Percentiles rank a stretch among this genome's conserved stretches.
Evolutionary conservation across 805 yeast genomes (phyloP).

Genomic region (Kodamaea sagamina): DNA sequence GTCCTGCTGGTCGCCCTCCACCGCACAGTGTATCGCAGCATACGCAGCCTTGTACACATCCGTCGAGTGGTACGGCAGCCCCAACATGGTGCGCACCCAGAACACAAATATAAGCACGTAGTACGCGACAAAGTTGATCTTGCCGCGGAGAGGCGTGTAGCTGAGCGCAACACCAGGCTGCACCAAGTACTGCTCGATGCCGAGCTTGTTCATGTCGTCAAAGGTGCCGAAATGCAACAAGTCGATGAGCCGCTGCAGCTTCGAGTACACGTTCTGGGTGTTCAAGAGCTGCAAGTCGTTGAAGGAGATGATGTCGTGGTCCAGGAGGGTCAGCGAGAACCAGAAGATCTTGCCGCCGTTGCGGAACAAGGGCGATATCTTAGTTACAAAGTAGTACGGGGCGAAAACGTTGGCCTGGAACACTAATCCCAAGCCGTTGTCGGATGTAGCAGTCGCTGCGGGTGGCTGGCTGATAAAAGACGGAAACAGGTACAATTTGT

Average conservation of each 20-base stretch:
- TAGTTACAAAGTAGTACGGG: slow-evolving; percentile 81
- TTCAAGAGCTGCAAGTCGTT: slow-evolving; percentile 72
- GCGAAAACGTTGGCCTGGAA: slow-evolving; percentile 96
- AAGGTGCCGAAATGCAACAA: slow-evolving; percentile 75
- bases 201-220: slow-evolving; percentile 48
- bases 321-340: slow-evolving; percentile 83
- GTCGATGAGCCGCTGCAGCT: slow-evolving; percentile 85
- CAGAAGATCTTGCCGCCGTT: slow-evolving; percentile 65
- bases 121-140: slow-evolving; percentile 67
- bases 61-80: slow-evolving; percentile 90
- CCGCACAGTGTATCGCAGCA: slow-evolving; percentile 64
- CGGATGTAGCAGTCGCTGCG: slow-evolving; percentile 48
- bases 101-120: slow-evolving; percentile 83
- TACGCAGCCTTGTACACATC: slow-evolving; percentile 86
- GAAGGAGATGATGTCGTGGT: slow-evolving; percentile 68
- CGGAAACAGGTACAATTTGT: slow-evolving; percentile 57
- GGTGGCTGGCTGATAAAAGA: slow-evolving; percentile 71
- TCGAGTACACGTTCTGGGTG: slow-evolving; percentile 76
- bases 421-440: slow-evolving; percentile 79
- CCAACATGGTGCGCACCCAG: slow-evolving; percentile 75
- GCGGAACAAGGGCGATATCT: slow-evolving; percentile 46
- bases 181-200: slow-evolving; percentile 71
- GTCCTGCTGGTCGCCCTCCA: slow-evolving; percentile 55
- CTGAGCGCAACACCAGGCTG: slow-evolving; percentile 94
- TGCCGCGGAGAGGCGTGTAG: slow-evolving; percentile 69